Conservation (phyloP, 768 basidiomycete genomes). For the Pholiota conissans region DNA sequence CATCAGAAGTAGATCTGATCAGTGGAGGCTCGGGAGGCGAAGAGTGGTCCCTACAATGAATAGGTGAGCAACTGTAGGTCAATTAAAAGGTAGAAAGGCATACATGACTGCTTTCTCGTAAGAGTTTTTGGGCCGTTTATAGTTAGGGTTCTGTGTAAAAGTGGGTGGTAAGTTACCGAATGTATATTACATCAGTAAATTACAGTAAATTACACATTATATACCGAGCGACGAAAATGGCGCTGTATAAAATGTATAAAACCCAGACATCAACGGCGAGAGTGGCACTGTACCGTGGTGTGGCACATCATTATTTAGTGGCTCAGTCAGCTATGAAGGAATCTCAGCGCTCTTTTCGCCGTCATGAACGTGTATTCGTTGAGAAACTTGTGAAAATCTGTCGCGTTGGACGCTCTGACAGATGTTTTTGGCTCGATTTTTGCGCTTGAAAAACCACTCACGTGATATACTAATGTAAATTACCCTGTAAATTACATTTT, state of each 20-base stretch:
- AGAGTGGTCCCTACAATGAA: no score
- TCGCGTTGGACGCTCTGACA: no score
- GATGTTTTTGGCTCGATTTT: no score
- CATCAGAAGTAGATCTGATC: no score
- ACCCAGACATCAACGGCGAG: background rate
- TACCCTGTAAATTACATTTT: background rate
- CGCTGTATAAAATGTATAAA: slow-evolving; percentile 4
- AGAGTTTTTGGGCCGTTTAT: no score
- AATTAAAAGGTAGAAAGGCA: no score
- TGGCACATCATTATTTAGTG: background rate
- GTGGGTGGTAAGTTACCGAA: slow-evolving; percentile 4
- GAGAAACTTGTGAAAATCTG: no score
- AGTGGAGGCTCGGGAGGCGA: no score
- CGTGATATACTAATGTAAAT: background rate
- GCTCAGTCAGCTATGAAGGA: background rate
- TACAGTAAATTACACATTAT: slow-evolving; percentile 10
- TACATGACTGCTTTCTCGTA: no score
- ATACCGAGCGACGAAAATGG: background rate
- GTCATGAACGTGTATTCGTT: background rate
- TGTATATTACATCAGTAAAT: slow-evolving; percentile 10
- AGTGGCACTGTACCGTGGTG: background rate
- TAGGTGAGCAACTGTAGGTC: no score
- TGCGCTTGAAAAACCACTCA: no score
- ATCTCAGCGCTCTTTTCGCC: no score
- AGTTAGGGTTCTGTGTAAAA: slow-evolving; percentile 10